These are phyloP conservation scores for Populus ilicifolia DNA, from an alignment of 345 rosid genomes.

Conservation along the genomic window DNA sequence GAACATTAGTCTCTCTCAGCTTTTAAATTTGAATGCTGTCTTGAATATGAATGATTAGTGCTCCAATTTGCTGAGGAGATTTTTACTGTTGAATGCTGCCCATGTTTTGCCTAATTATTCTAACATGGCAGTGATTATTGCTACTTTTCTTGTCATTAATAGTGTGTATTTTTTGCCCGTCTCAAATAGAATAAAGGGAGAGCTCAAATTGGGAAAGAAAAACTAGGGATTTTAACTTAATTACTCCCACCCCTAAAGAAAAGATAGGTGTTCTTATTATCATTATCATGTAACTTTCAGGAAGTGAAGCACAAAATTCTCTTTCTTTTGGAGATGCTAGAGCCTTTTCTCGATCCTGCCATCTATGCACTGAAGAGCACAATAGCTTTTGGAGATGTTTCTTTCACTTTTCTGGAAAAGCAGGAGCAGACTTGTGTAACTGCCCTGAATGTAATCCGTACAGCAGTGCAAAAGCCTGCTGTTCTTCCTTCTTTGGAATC, in stretches of 20 bases:
- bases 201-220: too few relatives aligned
- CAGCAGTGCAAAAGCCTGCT: constrained; percentile 63
- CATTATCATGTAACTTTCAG: constrained; percentile 34
- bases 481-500: constrained; percentile 75
- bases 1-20: not conserved
- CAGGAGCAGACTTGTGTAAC: constrained; percentile 50
- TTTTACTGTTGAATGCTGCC: not conserved
- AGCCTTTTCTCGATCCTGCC: constrained; percentile 74
- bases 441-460: constrained; percentile 64
- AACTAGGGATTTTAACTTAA: not conserved
- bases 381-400: constrained; percentile 57
- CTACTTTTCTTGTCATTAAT: too few relatives aligned
- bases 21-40: not conserved
- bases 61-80: not conserved
- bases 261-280: not conserved
- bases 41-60: not conserved
- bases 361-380: constrained; percentile 46
- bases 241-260: not conserved
- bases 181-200: too few relatives aligned
- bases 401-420: constrained; percentile 46
- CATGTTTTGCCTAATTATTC: not conserved
- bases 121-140: not conserved
- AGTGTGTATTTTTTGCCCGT: too few relatives aligned
- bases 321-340: constrained; percentile 79
- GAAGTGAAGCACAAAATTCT: constrained; percentile 77